Evolutionary conservation across 2,329 filamentous ascomycete genomes (phyloP).

Genomic region (Epichloe sp.): DNA sequence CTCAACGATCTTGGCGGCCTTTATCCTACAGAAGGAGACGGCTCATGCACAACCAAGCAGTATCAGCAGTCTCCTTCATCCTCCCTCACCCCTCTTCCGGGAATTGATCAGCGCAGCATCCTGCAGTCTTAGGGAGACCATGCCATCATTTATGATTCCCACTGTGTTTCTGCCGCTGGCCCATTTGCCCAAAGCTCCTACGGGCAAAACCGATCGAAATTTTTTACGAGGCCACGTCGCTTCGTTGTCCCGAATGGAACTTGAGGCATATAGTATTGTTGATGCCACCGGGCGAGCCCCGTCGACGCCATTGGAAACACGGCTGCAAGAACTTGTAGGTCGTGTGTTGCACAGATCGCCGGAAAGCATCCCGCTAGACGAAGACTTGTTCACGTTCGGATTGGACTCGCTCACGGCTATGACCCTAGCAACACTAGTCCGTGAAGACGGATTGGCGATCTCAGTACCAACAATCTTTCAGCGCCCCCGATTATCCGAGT

Average conservation of each 20-base stretch:
- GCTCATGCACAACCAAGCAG: neutral
- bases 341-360: neutral
- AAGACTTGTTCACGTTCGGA: neutral
- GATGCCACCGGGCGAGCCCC: neutral
- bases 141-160: neutral
- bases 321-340: neutral
- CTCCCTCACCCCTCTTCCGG: neutral
- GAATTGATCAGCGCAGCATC: neutral
- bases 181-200: neutral
- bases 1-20: neutral
- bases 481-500: neutral
- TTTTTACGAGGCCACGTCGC: neutral
- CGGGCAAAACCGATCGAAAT: neutral
- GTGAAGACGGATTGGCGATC: neutral
- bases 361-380: neutral
- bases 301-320: neutral
- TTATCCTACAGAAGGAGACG: neutral
- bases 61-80: neutral
- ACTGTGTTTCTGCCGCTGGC: neutral
- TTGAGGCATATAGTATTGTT: neutral
- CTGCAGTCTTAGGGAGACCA: neutral
- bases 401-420: slow-evolving; percentile 1
- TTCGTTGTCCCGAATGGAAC: neutral
- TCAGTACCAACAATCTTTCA: neutral
- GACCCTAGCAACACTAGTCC: neutral